Conservation (phyloP, 2,329 filamentous ascomycete species). For the Ciborinia camelliae region DNA sequence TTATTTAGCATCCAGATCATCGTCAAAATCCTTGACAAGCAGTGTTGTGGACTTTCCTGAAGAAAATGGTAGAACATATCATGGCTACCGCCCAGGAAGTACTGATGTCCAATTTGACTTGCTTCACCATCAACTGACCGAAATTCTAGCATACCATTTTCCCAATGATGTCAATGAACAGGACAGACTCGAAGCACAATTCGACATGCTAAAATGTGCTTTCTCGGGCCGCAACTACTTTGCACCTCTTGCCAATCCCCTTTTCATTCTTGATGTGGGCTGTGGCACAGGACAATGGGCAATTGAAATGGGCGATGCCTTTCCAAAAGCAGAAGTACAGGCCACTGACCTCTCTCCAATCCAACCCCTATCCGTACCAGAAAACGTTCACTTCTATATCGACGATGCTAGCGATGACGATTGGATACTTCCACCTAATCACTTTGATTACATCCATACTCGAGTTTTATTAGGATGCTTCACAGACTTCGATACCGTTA, state of each 20-base stretch:
- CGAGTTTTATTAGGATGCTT: conserved; percentile 38
- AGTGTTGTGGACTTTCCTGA: conserved; percentile 29
- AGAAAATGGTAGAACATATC: conserved; percentile 34
- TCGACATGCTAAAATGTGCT: conserved; percentile 44
- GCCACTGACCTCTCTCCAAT: conserved; percentile 67
- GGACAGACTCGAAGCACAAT: conserved; percentile 49
- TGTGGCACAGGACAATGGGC: conserved; percentile 59
- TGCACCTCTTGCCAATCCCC: conserved; percentile 42
- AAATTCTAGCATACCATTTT: conserved; percentile 31
- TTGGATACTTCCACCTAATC: conserved; percentile 45
- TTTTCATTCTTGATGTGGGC: conserved; percentile 41
- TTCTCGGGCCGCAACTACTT: conserved; percentile 41
- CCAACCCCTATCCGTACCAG: conserved; percentile 62
- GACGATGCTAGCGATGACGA: conserved; percentile 38
- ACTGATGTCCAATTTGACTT: background rate
- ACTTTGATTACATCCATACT: conserved; percentile 59
- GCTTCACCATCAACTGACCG: background rate
- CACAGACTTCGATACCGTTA: conserved; percentile 46
- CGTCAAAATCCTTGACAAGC: conserved; percentile 25
- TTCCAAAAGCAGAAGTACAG: conserved; percentile 55
- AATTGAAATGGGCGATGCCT: conserved; percentile 57
- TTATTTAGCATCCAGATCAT: background rate
- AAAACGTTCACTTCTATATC: conserved; percentile 71
- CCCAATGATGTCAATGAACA: conserved; percentile 50
- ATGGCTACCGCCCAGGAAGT: conserved; percentile 20